phyloP scores from a whole-genome alignment of 1,284 basidiomycete species.

The Neolentinus lepideus region DNA sequence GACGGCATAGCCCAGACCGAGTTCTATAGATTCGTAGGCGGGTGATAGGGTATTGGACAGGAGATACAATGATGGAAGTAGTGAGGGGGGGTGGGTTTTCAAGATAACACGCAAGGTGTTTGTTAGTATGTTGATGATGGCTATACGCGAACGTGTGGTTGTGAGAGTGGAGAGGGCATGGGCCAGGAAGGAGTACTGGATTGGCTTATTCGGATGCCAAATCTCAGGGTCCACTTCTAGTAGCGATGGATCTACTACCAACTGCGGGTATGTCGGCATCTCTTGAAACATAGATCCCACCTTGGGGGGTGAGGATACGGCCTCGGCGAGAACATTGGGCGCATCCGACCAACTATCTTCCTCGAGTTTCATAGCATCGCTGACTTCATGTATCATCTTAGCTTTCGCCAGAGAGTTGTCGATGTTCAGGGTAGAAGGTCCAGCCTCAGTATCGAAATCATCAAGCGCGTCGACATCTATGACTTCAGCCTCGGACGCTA shows the following conservation, averaged over 20 bases:
- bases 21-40: constrained; percentile 66
- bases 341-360: not conserved
- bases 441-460: constrained; percentile 6
- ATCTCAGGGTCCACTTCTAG: constrained; percentile 29
- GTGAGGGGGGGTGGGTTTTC: constrained; percentile 59
- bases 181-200: constrained; percentile 81
- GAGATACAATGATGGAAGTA: constrained; percentile 83
- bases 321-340: not conserved
- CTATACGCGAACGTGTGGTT: constrained; percentile 75
- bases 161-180: constrained; percentile 70
- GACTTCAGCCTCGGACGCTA: constrained; percentile 1
- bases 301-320: not conserved
- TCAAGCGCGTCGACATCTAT: constrained; percentile 13
- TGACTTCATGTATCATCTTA: not conserved
- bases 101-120: constrained; percentile 74
- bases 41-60: constrained; percentile 84
- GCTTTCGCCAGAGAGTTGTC: not conserved
- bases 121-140: constrained; percentile 75
- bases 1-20: constrained; percentile 72
- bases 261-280: constrained; percentile 19
- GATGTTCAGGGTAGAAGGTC: not conserved
- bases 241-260: constrained; percentile 38
- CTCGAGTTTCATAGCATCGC: not conserved
- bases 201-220: constrained; percentile 32
- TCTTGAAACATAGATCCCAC: not conserved